These are phyloP conservation scores for Gossypium gossypioides DNA, from an alignment of 441 rosid species.

Conservation along the genomic window DNA sequence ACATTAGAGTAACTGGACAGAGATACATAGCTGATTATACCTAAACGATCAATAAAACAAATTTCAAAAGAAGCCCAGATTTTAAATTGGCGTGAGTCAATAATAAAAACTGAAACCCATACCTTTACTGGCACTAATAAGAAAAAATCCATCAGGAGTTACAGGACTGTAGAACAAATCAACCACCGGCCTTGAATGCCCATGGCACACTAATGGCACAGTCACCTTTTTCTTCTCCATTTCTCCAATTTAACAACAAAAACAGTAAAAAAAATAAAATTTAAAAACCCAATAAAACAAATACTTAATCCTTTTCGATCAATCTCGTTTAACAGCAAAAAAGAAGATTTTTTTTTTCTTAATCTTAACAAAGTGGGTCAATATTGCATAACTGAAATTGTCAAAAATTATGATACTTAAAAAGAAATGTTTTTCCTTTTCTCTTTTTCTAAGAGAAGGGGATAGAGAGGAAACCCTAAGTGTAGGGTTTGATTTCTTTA, in stretches of 20 bases:
- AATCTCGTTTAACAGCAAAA: neutral
- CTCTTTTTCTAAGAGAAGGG: neutral
- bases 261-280: neutral
- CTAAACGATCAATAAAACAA: neutral
- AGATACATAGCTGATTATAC: neutral
- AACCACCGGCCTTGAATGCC: conserved; percentile 96
- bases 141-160: conserved; percentile 91
- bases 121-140: conserved; percentile 96
- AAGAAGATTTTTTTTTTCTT: neutral
- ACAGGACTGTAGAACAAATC: conserved; percentile 81
- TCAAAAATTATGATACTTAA: neutral
- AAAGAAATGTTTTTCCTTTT: neutral
- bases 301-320: conserved; percentile 6
- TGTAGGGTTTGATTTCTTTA: neutral
- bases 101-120: neutral
- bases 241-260: conserved; percentile 1
- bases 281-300: neutral
- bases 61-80: neutral
- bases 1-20: neutral
- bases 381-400: neutral
- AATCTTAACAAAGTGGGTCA: neutral
- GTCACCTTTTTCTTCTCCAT: conserved; percentile 63
- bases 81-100: neutral
- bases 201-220: conserved; percentile 86
- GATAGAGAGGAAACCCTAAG: conserved; percentile 4